phyloP scores from a whole-genome alignment of 306 rosid genomes.

The Casuarina cunninghamiana region DNA sequence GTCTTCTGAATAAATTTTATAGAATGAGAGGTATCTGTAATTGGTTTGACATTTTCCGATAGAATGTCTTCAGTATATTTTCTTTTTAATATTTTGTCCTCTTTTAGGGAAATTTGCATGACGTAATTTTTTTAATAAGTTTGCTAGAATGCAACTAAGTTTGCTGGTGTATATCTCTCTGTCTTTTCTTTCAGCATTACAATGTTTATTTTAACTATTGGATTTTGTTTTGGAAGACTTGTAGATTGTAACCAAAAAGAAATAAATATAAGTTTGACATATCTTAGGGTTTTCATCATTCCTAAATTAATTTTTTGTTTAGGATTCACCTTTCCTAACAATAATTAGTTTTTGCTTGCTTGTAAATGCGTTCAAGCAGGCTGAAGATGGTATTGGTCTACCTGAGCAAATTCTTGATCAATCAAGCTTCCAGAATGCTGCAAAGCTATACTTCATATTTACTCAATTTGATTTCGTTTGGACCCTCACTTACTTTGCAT shows the following conservation, averaged over 20 bases:
- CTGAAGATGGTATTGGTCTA: conserved; percentile 90
- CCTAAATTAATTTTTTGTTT: neutral
- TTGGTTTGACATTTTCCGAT: too few species aligned
- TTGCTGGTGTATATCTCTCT: neutral
- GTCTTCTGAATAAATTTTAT: too few species aligned
- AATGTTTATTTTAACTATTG: neutral
- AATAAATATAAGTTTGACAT: neutral
- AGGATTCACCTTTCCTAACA: neutral
- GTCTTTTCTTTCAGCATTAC: neutral
- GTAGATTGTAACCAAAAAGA: neutral
- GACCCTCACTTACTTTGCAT: conserved; percentile 71
- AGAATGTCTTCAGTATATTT: too few species aligned
- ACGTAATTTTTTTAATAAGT: neutral
- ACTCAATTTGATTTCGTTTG: conserved; percentile 48
- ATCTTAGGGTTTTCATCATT: neutral
- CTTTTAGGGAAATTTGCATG: neutral
- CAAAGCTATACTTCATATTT: conserved; percentile 66
- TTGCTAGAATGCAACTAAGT: neutral
- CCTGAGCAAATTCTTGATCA: conserved; percentile 87
- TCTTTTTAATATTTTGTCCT: neutral
- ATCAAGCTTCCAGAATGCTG: conserved; percentile 64
- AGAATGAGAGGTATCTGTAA: too few species aligned
- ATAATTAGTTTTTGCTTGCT: conserved; percentile 25
- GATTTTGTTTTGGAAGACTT: neutral
- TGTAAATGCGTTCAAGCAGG: conserved; percentile 58